A percentile compares a stretch with the other conserved stretches of the same genome.
phyloP scores from a whole-genome alignment of 495 filamentous ascomycete genomes.

The Margaritispora aquatica region DNA sequence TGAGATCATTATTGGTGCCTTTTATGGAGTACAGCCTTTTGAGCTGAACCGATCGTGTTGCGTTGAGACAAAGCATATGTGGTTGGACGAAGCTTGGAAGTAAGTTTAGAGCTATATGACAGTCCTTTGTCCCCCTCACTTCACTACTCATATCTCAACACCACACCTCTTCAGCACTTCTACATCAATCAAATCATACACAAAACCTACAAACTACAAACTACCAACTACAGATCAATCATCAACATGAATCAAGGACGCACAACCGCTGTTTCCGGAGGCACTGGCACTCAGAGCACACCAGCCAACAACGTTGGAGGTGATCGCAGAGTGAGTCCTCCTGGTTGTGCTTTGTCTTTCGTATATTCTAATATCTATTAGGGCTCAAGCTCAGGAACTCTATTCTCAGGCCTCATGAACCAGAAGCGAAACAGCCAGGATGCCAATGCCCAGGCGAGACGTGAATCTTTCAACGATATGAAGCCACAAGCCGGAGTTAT shows the following conservation, averaged over 20 bases:
- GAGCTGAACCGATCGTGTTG: no score
- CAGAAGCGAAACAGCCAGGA: slow-evolving; percentile 46
- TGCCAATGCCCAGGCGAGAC: slow-evolving; percentile 30
- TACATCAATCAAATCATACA: no score
- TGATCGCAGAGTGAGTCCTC: slow-evolving; percentile 11
- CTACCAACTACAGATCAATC: background rate
- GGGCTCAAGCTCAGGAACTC: slow-evolving; percentile 23
- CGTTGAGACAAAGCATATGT: background rate
- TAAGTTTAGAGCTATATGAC: background rate
- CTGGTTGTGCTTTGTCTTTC: background rate
- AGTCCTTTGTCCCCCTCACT: background rate
- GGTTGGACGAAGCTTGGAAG: background rate
- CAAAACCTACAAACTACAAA: background rate
- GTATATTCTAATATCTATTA: background rate
- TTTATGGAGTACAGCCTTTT: background rate
- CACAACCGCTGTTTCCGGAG: slow-evolving; percentile 8
- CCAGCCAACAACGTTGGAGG: slow-evolving; percentile 15
- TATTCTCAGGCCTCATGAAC: slow-evolving; percentile 43
- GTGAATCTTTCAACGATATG: slow-evolving; percentile 41
- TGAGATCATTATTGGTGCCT: slow-evolving; percentile 2
- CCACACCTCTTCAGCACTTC: no score
- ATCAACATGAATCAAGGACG: background rate
- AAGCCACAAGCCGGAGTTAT: slow-evolving; percentile 41
- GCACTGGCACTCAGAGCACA: slow-evolving; percentile 5
- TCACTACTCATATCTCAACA: no score